phyloP scores from a whole-genome alignment of 2,329 filamentous ascomycete species.

The Fusarium buharicum region DNA sequence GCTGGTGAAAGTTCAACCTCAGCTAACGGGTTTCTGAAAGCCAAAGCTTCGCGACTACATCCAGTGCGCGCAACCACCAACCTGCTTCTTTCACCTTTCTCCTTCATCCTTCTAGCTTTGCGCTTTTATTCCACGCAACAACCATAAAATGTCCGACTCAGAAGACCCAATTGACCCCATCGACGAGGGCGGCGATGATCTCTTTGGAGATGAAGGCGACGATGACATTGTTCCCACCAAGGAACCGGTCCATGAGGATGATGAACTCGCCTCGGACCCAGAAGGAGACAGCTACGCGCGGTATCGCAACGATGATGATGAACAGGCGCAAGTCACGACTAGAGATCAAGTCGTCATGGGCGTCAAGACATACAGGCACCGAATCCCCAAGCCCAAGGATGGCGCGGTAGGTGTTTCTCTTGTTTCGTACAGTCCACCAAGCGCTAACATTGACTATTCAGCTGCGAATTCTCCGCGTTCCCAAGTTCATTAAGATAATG shows the following conservation, averaged over 20 bases:
- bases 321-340: slow-evolving; percentile 58
- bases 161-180: slow-evolving; percentile 64
- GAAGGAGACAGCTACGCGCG: slow-evolving; percentile 56
- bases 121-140: not conserved
- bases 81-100: slow-evolving; percentile 5
- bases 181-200: slow-evolving; percentile 68
- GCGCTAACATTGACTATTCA: slow-evolving; percentile 48
- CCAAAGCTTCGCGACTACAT: slow-evolving; percentile 25
- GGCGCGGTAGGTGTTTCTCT: slow-evolving; percentile 65
- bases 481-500: slow-evolving; percentile 76
- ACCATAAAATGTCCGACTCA: slow-evolving; percentile 63
- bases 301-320: slow-evolving; percentile 57
- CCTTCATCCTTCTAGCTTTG: not conserved
- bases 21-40: slow-evolving; percentile 11
- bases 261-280: slow-evolving; percentile 64
- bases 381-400: slow-evolving; percentile 75
- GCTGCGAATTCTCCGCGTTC: slow-evolving; percentile 77
- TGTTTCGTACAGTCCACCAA: not conserved
- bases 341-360: slow-evolving; percentile 70
- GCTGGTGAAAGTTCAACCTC: slow-evolving; percentile 33
- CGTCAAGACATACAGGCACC: slow-evolving; percentile 73
- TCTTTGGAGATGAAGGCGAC: slow-evolving; percentile 70
- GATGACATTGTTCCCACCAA: slow-evolving; percentile 68
- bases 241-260: slow-evolving; percentile 72
- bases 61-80: slow-evolving; percentile 23